Base-by-base conservation (phyloP, 2,329 filamentous ascomycete species). In the Apiospora sp. region DNA sequence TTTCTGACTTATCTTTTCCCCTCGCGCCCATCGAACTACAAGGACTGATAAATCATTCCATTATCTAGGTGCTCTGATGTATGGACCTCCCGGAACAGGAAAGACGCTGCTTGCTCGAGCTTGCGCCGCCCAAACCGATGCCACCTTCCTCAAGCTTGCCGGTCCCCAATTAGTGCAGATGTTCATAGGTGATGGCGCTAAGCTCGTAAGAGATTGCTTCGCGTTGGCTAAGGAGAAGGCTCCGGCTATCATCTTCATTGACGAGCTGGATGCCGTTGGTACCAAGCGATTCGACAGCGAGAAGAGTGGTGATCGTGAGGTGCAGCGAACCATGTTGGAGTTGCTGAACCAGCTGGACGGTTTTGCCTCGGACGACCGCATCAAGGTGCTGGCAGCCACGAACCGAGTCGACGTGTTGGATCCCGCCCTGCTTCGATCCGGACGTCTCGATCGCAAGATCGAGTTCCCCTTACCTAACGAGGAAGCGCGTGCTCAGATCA, bases 221-320 rank as follows among this genome's bases (percentile, higher is more conserved):
- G 96, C 96, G 1, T 88, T 99, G 19, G 96, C 96, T 71, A 99
- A 99, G 84, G 96, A 99, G 85, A 99, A 99, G 88, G 96, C 96
- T 0, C 97, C 96, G 0, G 95, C 96, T 73, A 99, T 99, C 83
- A 99, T 99, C 84, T 99, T 99, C 88, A 98, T 99, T 79, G 96
- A 99, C 85, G 96, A 99, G 85, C 87, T 99, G 75, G 96, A 99
- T 82, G 96, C 96, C 72, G 93, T 99, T n/a, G 96, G 96, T 77
- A 98, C 96, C 71, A 98, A 98, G 86, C 96, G 96, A 81, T 99
- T 99, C 86, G 96, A 99, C 83, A 97, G 94, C 77, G 95, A 98
- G 82, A 99, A 98, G 89, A 96, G 93, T 74, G 96, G 96, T 85
- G 96, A 99, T 83, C 91, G 96, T 83, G 96, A 99, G 86, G 96